Evolutionary conservation across 2,329 filamentous ascomycete genomes (phyloP), one percentile per base, ranked within the genome.

Genomic region (Sporothrix curviconia): DNA sequence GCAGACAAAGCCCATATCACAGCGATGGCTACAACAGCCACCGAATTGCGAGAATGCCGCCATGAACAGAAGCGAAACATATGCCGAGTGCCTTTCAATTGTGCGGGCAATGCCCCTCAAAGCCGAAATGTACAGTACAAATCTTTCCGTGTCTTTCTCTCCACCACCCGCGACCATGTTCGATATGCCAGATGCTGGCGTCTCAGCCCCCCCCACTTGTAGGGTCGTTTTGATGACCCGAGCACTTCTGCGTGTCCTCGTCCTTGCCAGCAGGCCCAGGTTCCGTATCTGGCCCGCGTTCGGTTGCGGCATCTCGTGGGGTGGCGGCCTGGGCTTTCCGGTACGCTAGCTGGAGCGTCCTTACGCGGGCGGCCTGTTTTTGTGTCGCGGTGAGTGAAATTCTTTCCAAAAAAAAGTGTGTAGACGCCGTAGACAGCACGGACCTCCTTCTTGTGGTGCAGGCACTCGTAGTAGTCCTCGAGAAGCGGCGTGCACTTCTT

Each of bases 361-460:
- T 78, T 60, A 87, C 84, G 77, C 92, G 86, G 56, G 89, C 84
- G 68, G 85, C 86, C 92, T 95, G 3, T 14, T 1, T n/a, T 4
- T 36, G 36, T 37, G 7, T 54, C 44, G 51, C 15, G 54, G 57
- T 60, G 15, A 60, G 53, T 52, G 2, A n/a, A 19, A 17, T 14
- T n/a, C n/a, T n/a, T n/a, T n/a, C n/a, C 9, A 47, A 22, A 12
- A 47, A 7, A 28, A 4, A 40, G 36, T 12, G 28, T 24, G 9
- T 12, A 50, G 8, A 43, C 19, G 3, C 11, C 17, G 1, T 8
- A 2, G 14, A 19, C 34, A 22, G 22, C 28, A 60, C 70, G 62
- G 44, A 97, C 94, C 90, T 99, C 94, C 79, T 99, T 99, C 80
- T 88, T 91, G 80, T 99, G 94, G 74, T 99, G 94, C 70, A 99